Evolutionary conservation across 106 monocot genomes (phyloP), one percentile per base, ranked within the genome.

Genomic region (Allium fistulosum): DNA sequence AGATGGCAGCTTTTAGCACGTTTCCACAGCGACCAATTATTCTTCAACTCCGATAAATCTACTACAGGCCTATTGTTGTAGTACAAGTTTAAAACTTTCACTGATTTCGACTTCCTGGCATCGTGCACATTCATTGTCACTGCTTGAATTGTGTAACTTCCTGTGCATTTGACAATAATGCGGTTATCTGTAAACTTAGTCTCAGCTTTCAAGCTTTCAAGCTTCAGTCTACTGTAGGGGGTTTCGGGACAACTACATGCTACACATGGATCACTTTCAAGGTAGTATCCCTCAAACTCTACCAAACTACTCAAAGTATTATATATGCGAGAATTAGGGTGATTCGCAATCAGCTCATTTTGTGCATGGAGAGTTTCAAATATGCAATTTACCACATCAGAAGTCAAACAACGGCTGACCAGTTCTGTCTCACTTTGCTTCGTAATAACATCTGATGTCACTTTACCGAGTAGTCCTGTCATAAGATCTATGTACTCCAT

Each of bases 101-200:
- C 93, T 16, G 99, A 87, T 78, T 93, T 99, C 49, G 99, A 93
- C 72, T 90, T 99, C 6, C 93, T 86, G 75, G 90, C 90, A 85
- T 99, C 99, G 83, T 99, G 93, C 49, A 99, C 87, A 78, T 99
- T 99, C 99, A 99, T 99, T 27, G 79, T 85, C 61, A 99, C 84
- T 10, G 90, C 78, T 71, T 99, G 99, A 67, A 99, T 97, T 50
- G 87, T 90, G 71, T 92, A 93, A 75, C 93, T 93, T 71, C 99
- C 99, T 67, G 83, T 99, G 73, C 99, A 99, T 81, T 99, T 99
- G 52, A 99, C 93, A 68, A 99, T 99, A 28, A 99, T 99, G 53
- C 99, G 86, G 68, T 99, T 99, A 74, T 93, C 99, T 13, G 99
- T 99, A 62, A 81, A 99, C 66, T 99, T 99, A n/a, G 90, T 90